These are phyloP conservation scores for Acacia concinna DNA, from an alignment of 331 rosid species.

Conservation along the genomic window DNA sequence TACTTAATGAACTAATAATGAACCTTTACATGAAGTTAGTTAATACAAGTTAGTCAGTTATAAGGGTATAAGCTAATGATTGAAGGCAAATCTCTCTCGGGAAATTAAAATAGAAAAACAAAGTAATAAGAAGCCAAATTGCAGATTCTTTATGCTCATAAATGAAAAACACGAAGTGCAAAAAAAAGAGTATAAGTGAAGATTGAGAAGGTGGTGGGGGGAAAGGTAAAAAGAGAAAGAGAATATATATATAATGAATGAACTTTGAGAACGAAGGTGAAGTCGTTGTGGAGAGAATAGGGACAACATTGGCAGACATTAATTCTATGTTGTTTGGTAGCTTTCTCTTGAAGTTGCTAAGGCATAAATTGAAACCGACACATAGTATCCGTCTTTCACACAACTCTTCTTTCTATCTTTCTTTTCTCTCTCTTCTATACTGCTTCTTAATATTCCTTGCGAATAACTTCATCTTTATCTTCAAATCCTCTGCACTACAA, in stretches of 20 bases:
- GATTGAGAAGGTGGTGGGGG: conserved; percentile 25
- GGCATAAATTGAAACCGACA: conserved; percentile 4
- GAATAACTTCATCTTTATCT: conserved; percentile 37
- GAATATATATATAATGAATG: conserved; percentile 6
- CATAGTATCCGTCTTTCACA: conserved; percentile 29
- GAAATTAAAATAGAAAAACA: conserved; percentile 27
- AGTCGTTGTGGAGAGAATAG: conserved; percentile 2
- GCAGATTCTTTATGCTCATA: conserved; percentile 25
- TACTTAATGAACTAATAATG: conserved; percentile 24
- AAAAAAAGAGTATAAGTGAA: conserved; percentile 29
- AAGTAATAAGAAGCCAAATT: conserved; percentile 6
- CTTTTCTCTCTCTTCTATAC: conserved; percentile 40
- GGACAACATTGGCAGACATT: background rate
- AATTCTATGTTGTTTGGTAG: conserved; percentile 12
- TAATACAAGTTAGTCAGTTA: conserved; percentile 47
- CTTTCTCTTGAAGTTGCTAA: conserved; percentile 36
- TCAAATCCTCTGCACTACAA: conserved; percentile 34
- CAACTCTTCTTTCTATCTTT: conserved; percentile 33
- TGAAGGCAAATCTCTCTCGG: conserved; percentile 50
- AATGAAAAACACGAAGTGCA: conserved; percentile 6
- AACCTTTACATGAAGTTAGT: conserved; percentile 49
- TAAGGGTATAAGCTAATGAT: conserved; percentile 33
- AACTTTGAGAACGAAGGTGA: conserved; percentile 30
- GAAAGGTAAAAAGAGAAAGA: conserved; percentile 36
- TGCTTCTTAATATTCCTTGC: conserved; percentile 49